These are phyloP conservation scores for Haplosporangium sp. DNA, from an alignment of 371 early-diverging fungal genomes.

Conservation along the genomic window DNA sequence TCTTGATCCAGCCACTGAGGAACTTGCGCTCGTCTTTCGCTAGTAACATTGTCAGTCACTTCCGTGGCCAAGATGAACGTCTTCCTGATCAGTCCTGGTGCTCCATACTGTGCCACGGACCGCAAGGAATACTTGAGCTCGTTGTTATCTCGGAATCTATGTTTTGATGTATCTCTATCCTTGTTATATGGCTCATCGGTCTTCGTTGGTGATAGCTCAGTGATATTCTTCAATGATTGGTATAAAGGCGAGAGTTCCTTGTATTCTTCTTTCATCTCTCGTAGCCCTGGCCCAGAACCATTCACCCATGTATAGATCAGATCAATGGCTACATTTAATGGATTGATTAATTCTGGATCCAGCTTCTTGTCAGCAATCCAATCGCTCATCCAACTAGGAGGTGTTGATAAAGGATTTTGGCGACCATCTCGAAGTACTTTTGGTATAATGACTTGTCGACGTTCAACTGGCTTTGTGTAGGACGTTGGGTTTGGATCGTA, in stretches of 20 bases:
- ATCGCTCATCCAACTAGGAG: constrained; percentile 6
- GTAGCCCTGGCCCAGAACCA: constrained; percentile 34
- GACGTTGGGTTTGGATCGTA: neutral
- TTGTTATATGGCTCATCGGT: neutral
- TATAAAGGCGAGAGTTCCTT: constrained; percentile 22
- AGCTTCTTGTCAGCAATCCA: constrained; percentile 23
- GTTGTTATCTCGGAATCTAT: constrained; percentile 36
- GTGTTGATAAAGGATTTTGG: neutral
- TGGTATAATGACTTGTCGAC: constrained; percentile 2
- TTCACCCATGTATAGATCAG: constrained; percentile 56
- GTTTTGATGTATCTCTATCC: constrained; percentile 8
- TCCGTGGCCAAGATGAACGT: constrained; percentile 43
- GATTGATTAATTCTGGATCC: neutral
- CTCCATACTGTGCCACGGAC: constrained; percentile 30
- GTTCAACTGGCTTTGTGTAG: constrained; percentile 17
- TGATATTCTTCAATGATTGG: neutral
- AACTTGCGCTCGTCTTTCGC: constrained; percentile 16
- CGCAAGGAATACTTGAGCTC: constrained; percentile 41
- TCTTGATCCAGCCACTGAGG: constrained; percentile 44
- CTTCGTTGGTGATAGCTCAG: neutral
- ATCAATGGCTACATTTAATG: constrained; percentile 17
- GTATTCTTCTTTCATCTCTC: constrained; percentile 18
- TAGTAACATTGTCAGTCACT: neutral
- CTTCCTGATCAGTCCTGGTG: constrained; percentile 18
- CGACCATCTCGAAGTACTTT: neutral